Evolutionary conservation across 2,329 filamentous ascomycete species (phyloP).

Genomic region (Diaporthe amygdali): DNA sequence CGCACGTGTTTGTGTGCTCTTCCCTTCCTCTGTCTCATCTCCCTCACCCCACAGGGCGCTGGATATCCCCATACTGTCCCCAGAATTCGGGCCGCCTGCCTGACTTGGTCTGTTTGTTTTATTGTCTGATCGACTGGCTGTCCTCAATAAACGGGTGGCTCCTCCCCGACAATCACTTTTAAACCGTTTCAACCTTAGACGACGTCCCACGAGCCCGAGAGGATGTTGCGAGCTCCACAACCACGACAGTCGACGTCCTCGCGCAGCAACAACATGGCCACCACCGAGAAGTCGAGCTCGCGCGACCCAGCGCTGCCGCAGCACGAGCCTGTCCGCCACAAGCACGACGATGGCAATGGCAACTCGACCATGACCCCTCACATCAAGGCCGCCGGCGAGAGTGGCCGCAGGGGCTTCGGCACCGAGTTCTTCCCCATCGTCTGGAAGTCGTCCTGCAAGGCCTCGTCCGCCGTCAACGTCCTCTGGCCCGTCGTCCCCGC

Average conservation of each 20-base stretch:
- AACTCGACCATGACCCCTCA: constrained; percentile 29
- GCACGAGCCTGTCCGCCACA: constrained; percentile 25
- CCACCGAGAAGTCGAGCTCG: constrained; percentile 27
- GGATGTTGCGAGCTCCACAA: background rate
- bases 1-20: background rate
- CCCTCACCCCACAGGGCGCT: background rate
- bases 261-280: constrained; percentile 12
- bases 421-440: constrained; percentile 67
- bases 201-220: background rate
- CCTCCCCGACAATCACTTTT: background rate
- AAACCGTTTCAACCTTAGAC: background rate
- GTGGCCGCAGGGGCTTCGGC: constrained; percentile 68
- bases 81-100: background rate
- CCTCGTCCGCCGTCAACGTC: constrained; percentile 70
- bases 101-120: background rate
- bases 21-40: background rate
- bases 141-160: background rate
- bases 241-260: constrained; percentile 2
- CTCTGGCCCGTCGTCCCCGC: constrained; percentile 78
- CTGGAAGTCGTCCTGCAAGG: constrained; percentile 66
- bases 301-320: constrained; percentile 33
- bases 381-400: constrained; percentile 61
- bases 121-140: background rate
- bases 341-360: constrained; percentile 25
- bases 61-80: constrained; percentile 4